Percentiles rank a stretch among this genome's conserved stretches.
Conservation (phyloP, 2,329 filamentous ascomycete genomes). For the Colletotrichum salicis region DNA sequence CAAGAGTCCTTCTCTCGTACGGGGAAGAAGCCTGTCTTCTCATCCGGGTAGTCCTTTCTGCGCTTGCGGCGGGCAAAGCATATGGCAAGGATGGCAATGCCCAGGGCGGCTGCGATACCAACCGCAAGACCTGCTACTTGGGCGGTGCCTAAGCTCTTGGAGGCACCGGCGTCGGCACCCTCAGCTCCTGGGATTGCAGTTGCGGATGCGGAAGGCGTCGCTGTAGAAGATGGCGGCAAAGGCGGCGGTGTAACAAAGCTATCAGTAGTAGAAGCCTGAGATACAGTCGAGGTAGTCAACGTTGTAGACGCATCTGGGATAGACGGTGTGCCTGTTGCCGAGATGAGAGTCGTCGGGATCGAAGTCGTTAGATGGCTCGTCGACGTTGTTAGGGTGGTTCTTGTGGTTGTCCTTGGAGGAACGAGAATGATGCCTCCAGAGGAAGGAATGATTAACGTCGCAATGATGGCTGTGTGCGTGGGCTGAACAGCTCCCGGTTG, state of each 20-base stretch:
- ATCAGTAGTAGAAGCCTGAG: slow-evolving; percentile 29
- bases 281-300: slow-evolving; percentile 24
- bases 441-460: slow-evolving; percentile 60
- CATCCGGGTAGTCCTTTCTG: slow-evolving; percentile 50
- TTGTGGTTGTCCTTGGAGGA: slow-evolving; percentile 30
- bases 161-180: slow-evolving; percentile 21
- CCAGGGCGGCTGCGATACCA: slow-evolving; percentile 30
- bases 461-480: slow-evolving; percentile 68
- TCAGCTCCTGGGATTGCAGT: slow-evolving; percentile 23
- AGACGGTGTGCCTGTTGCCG: slow-evolving; percentile 20
- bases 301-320: slow-evolving; percentile 26
- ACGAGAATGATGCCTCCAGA: slow-evolving; percentile 48
- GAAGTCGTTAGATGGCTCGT: slow-evolving; percentile 25
- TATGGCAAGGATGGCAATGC: slow-evolving; percentile 60
- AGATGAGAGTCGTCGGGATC: slow-evolving; percentile 27
- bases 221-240: slow-evolving; percentile 16
- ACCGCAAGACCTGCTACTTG: slow-evolving; percentile 35
- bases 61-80: slow-evolving; percentile 55
- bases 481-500: slow-evolving; percentile 62
- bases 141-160: slow-evolving; percentile 24
- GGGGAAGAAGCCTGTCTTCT: slow-evolving; percentile 51
- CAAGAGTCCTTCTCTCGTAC: slow-evolving; percentile 51
- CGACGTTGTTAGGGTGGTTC: slow-evolving; percentile 26
- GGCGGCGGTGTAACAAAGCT: slow-evolving; percentile 14
- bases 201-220: slow-evolving; percentile 18